These are phyloP conservation scores for Oryza glaberrima DNA, from an alignment of 176 grass and related monocot species.

Conservation along the genomic window DNA sequence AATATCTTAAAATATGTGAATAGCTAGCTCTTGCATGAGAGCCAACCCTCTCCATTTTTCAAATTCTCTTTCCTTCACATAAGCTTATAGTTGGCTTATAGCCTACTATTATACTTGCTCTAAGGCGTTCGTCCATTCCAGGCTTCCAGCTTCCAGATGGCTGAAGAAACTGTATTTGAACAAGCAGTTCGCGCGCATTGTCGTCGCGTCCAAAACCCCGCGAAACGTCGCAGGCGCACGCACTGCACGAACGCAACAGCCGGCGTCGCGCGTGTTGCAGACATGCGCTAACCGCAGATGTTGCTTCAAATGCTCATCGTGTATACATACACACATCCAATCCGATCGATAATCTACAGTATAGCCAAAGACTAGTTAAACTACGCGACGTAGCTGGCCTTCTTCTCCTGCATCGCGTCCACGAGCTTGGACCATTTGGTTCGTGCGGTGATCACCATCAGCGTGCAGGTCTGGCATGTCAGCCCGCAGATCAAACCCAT, in stretches of 20 bases:
- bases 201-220: neutral
- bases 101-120: too few species aligned
- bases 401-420: conserved; percentile 41
- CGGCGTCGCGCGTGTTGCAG: neutral
- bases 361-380: neutral
- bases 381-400: conserved; percentile 40
- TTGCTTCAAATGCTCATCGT: neutral
- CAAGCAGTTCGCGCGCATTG: too few species aligned
- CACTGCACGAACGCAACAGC: neutral
- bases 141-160: too few species aligned
- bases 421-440: conserved; percentile 62
- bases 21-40: too few species aligned
- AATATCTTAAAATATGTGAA: too few species aligned
- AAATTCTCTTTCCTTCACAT: too few species aligned
- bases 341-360: neutral
- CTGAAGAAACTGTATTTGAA: too few species aligned
- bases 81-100: too few species aligned
- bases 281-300: too few species aligned
- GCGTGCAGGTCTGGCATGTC: conserved; percentile 49
- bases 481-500: conserved; percentile 76
- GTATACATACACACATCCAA: neutral
- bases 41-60: too few species aligned
- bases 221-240: neutral
- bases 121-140: too few species aligned
- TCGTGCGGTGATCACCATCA: conserved; percentile 73